Conservation (phyloP, 1,284 basidiomycete species). For the Fomitopsis betulina region DNA sequence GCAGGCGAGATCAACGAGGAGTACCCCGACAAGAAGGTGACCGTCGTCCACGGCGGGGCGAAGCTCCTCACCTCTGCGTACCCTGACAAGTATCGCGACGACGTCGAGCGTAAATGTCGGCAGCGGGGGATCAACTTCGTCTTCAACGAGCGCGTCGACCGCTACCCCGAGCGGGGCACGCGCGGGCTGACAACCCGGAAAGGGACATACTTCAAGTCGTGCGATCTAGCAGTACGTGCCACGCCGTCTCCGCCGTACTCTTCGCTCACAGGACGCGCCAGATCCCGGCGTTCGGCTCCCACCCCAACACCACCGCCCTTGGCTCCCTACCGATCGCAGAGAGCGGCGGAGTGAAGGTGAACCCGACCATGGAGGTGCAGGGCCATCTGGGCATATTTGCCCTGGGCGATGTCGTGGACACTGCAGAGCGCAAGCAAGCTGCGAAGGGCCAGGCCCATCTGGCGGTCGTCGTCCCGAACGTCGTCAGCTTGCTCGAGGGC, state of each 20-base stretch:
- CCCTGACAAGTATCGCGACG: conserved; percentile 48
- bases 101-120: conserved; percentile 36
- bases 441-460: conserved; percentile 44
- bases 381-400: conserved; percentile 50
- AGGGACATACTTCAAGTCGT: conserved; percentile 43
- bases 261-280: conserved; percentile 16
- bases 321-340: conserved; percentile 38
- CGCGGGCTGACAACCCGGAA: conserved; percentile 44
- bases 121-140: conserved; percentile 46
- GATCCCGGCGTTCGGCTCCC: conserved; percentile 45
- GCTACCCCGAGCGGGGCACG: conserved; percentile 27
- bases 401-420: conserved; percentile 54
- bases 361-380: conserved; percentile 46
- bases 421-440: conserved; percentile 55
- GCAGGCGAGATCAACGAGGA: conserved; percentile 53
- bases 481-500: conserved; percentile 39
- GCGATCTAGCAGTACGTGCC: conserved; percentile 39
- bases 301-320: conserved; percentile 49
- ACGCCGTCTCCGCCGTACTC: neutral
- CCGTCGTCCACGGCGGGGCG: conserved; percentile 53
- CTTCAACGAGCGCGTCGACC: conserved; percentile 51
- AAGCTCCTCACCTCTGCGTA: conserved; percentile 56
- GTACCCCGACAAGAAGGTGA: conserved; percentile 56
- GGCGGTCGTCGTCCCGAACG: conserved; percentile 39
- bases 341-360: conserved; percentile 42